phyloP scores from a whole-genome alignment of 75 land plant genomes.

The Adiantum capillusveneris region DNA sequence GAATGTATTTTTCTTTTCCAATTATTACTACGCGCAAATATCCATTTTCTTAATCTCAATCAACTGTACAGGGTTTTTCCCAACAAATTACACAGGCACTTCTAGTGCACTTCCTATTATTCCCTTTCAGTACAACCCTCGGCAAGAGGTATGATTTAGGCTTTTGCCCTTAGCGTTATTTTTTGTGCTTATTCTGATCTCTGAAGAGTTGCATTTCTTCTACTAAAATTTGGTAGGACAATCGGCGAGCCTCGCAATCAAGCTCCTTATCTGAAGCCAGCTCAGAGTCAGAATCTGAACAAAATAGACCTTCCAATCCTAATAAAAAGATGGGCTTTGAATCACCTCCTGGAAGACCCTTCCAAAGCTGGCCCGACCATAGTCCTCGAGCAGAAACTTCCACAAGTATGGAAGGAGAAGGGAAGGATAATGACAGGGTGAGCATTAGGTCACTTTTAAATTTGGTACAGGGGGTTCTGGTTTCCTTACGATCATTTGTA shows the following conservation, averaged over 20 bases:
- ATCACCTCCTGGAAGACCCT: constrained; percentile 7
- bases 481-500: neutral
- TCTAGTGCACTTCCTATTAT: neutral
- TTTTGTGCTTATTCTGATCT: neutral
- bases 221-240: neutral
- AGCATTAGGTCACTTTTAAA: neutral
- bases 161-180: neutral
- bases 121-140: neutral
- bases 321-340: constrained; percentile 2
- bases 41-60: neutral
- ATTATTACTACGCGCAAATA: no score
- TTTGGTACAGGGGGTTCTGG: neutral
- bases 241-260: neutral
- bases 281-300: neutral
- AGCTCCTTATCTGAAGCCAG: neutral
- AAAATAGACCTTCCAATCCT: neutral
- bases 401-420: constrained; percentile 22
- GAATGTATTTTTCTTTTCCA: no score
- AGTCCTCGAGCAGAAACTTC: constrained; percentile 25
- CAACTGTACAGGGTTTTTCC: neutral
- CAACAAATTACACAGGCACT: neutral
- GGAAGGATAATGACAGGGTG: constrained; percentile 15
- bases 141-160: constrained; percentile 1
- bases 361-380: constrained; percentile 13
- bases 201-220: no score